Evolutionary conservation across 1,284 basidiomycete species (phyloP).

Genomic region (Ustilago shanxiensis): DNA sequence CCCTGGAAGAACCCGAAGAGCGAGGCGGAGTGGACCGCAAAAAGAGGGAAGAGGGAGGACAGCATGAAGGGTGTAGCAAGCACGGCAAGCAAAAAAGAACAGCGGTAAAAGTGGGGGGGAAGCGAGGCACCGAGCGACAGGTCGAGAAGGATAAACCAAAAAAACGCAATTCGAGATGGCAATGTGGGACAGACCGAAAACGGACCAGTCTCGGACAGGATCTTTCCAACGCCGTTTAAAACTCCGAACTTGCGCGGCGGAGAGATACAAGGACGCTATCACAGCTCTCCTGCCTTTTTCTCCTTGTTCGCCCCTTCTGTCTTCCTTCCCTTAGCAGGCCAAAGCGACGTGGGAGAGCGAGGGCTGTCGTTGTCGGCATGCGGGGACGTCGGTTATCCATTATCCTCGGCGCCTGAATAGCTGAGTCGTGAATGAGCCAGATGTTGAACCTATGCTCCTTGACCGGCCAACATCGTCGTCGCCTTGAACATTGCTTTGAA

Average conservation of each 20-base stretch:
- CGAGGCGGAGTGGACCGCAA: background rate
- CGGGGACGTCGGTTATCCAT: background rate
- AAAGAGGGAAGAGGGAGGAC: background rate
- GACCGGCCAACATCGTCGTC: too few species aligned
- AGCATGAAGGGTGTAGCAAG: conserved; percentile 2
- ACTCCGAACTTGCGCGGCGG: conserved; percentile 5
- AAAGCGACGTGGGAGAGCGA: background rate
- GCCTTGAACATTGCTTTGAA: too few species aligned
- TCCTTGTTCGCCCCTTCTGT: background rate
- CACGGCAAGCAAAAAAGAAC: background rate
- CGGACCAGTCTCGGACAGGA: conserved; percentile 20
- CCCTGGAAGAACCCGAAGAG: background rate
- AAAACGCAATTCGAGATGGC: background rate
- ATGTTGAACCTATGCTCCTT: too few species aligned
- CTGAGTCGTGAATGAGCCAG: background rate
- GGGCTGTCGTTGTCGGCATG: background rate
- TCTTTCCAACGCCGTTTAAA: conserved; percentile 9
- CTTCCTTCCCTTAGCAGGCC: background rate
- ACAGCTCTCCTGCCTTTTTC: background rate
- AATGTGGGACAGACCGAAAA: conserved; percentile 11
- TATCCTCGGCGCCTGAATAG: background rate
- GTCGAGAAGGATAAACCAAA: conserved; percentile 3
- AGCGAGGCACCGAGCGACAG: background rate
- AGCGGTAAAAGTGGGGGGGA: background rate
- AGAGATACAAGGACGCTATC: conserved; percentile 8